Evolutionary conservation across 306 rosid genomes (phyloP).

Genomic region (Trifolium subterraneum): DNA sequence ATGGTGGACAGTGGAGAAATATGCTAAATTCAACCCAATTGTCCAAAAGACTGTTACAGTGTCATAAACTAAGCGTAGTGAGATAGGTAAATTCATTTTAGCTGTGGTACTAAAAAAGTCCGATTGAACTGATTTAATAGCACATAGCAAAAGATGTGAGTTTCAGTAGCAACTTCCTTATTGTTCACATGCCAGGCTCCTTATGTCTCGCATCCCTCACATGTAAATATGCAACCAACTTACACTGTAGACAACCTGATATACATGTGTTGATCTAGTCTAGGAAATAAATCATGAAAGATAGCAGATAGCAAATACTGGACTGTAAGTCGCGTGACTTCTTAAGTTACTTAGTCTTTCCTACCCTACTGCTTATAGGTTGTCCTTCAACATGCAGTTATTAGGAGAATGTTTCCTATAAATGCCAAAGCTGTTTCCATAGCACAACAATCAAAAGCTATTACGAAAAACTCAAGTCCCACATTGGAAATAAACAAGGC

Average conservation of each 20-base stretch:
- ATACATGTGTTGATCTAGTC: background rate
- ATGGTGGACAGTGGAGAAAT: constrained; percentile 10
- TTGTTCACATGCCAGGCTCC: constrained; percentile 22
- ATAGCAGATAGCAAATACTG: background rate
- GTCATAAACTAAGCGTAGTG: background rate
- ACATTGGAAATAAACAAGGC: background rate
- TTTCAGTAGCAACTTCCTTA: background rate
- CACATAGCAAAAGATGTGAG: background rate
- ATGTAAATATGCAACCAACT: background rate
- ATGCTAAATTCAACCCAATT: constrained; percentile 22
- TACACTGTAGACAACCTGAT: constrained; percentile 24
- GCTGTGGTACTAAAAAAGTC: background rate
- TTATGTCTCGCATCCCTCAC: constrained; percentile 20
- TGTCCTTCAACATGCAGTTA: constrained; percentile 32
- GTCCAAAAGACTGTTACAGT: background rate
- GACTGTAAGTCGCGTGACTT: constrained; percentile 3
- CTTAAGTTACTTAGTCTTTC: constrained; percentile 11
- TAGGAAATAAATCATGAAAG: constrained; percentile 27
- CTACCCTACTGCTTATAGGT: constrained; percentile 10
- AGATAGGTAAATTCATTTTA: constrained; percentile 16
- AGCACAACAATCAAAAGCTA: constrained; percentile 5
- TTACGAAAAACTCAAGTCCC: background rate
- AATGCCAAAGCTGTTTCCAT: constrained; percentile 14
- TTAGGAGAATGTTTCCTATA: constrained; percentile 24
- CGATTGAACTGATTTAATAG: background rate